Evolutionary conservation across 1,139 yeast species (phyloP), one percentile per base, ranked within the genome.

Genomic region (Blastobotrys malaysiensis): DNA sequence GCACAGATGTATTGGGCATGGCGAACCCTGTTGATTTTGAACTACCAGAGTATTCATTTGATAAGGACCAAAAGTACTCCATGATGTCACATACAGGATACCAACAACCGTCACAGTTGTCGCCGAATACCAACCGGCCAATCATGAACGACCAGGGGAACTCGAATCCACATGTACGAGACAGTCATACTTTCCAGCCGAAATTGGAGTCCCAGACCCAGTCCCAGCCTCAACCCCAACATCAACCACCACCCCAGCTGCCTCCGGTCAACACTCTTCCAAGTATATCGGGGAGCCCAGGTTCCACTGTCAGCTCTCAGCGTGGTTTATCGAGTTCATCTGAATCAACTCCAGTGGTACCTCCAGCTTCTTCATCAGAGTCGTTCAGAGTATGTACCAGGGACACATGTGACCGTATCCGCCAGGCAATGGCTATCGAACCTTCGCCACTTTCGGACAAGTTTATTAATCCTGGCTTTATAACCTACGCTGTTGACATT

Each of bases 401-500:
- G 36, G 50, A 50, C 13, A 62, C 63, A 1, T 62, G 64, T 43
- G 52, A 55, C 31, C 24, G 54, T 20, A 44, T 63, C 6, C 50
- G 55, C 16, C 45, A 27, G 9, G 55, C 55, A 11, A 60, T 62
- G 52, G 56, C 54, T 44, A 9, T 53, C 54, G 19, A 24, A 11
- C 48, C 36, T 5, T 24, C 39, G 13, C 49, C 53, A n/a, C 50
- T 59, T 31, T 61, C 61, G n/a, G 58, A 55, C 43, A 61, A 57
- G 52, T 61, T 56, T 48, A 55, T 63, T 20, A 55, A 53, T 47
- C 65, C 66, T 1, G 49, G 58, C 11, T 63, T 58, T 47, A 49
- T 63, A 3, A 54, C 61, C 22, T 58, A 61, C 44, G 65, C 66
- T 2, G 58, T 63, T 9, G 64, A 61, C 36, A 54, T 60, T 9